Percentiles rank a stretch among this genome's conserved stretches.
Evolutionary conservation across 805 yeast species (phyloP).

Genomic region (Yarrowia keelungensis): DNA sequence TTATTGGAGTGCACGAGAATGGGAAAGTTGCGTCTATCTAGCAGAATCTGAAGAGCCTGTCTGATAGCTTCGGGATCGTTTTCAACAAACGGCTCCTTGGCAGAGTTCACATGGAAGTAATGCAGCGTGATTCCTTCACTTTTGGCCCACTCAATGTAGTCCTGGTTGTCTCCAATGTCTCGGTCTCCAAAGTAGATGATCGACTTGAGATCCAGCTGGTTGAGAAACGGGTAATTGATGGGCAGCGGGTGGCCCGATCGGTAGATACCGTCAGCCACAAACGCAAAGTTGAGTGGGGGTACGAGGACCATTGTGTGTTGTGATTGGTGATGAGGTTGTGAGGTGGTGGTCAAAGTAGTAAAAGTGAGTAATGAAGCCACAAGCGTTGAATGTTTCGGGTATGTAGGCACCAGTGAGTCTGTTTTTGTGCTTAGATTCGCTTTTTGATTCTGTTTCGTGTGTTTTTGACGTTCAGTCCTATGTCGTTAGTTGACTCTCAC

Average conservation of each 20-base stretch:
- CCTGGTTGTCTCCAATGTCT: constrained; percentile 58
- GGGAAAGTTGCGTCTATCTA: constrained; percentile 72
- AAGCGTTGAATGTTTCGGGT: too few species aligned
- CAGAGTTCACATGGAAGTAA: constrained; percentile 69
- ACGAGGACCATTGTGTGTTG: constrained; percentile 52
- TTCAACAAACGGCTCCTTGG: constrained; percentile 73
- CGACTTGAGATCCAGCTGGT: constrained; percentile 72
- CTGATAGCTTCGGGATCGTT: constrained; percentile 66
- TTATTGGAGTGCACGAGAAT: constrained; percentile 90
- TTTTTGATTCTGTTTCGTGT: background rate
- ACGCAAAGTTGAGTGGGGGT: constrained; percentile 90
- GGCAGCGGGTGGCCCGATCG: constrained; percentile 95
- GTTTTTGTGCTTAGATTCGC: background rate
- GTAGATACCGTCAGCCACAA: constrained; percentile 86
- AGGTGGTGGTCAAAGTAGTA: too few species aligned
- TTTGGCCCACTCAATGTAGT: constrained; percentile 73
- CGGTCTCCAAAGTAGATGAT: constrained; percentile 70
- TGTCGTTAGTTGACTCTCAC: background rate
- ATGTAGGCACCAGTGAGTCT: too few species aligned
- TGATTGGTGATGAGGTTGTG: background rate
- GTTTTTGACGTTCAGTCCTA: too few species aligned
- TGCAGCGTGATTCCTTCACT: constrained; percentile 61
- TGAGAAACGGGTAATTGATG: constrained; percentile 78
- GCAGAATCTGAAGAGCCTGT: constrained; percentile 48
- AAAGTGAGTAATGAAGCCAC: too few species aligned